Evolutionary conservation across 2,329 filamentous ascomycete genomes (phyloP).

Genomic region (Cladosporium sp.): DNA sequence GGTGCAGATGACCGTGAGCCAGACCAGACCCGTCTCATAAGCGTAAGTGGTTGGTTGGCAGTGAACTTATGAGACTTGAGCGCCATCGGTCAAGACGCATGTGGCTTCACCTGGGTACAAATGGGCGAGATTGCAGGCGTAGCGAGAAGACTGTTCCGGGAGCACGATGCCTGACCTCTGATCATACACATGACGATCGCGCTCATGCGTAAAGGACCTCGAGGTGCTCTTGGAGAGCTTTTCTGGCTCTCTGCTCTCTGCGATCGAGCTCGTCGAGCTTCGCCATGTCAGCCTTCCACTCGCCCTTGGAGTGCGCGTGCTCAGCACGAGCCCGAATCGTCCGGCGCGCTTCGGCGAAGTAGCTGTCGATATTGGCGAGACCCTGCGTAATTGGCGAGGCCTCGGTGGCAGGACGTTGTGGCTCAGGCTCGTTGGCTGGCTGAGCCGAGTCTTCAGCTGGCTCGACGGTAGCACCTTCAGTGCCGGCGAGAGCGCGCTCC

Average conservation of each 20-base stretch:
- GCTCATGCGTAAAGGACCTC: too few relatives aligned
- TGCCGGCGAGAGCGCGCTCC: too few relatives aligned
- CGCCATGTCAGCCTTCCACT: not conserved
- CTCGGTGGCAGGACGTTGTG: too few relatives aligned
- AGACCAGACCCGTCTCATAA: not conserved
- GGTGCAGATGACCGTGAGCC: not conserved
- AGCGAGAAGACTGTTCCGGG: not conserved
- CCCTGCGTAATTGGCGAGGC: not conserved
- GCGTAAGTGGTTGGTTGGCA: not conserved
- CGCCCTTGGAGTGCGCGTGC: not conserved
- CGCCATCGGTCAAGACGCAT: too few relatives aligned
- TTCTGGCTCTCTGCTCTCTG: too few relatives aligned
- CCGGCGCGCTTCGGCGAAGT: not conserved
- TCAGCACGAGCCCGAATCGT: not conserved
- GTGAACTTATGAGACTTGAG: too few relatives aligned
- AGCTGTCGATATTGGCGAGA: not conserved
- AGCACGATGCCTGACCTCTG: not conserved
- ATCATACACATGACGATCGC: too few relatives aligned
- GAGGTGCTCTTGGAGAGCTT: too few relatives aligned
- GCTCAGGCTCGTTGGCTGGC: too few relatives aligned
- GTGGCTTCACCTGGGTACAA: not conserved
- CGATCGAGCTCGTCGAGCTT: not conserved
- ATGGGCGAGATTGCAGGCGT: not conserved
- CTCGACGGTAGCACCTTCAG: too few relatives aligned
- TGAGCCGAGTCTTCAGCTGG: too few relatives aligned